A percentile compares a stretch with the other conserved stretches of the same genome.
phyloP scores from a whole-genome alignment of 2,329 filamentous ascomycete species.

The Venturia nashicola region DNA sequence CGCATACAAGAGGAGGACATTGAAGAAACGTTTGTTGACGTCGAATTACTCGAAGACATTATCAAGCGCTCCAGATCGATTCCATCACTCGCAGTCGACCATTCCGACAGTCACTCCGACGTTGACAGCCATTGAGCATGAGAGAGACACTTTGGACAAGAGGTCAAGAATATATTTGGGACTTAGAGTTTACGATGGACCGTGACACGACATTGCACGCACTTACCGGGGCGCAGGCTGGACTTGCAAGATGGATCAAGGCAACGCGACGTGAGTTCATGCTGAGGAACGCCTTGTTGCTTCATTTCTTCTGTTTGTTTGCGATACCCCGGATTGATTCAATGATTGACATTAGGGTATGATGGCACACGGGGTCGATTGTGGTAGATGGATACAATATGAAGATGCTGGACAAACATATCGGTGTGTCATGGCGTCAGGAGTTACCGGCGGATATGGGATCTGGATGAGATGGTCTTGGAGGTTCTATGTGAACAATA shows the following conservation, averaged over 20 bases:
- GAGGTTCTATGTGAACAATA: background rate
- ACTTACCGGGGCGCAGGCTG: background rate
- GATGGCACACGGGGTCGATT: background rate
- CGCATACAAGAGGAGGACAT: slow-evolving; percentile 38
- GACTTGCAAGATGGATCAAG: background rate
- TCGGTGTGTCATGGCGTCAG: background rate
- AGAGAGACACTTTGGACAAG: background rate
- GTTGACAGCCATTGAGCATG: background rate
- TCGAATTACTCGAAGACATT: slow-evolving; percentile 1
- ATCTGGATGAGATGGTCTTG: background rate
- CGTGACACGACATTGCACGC: background rate
- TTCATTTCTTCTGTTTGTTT: background rate
- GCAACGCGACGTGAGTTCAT: background rate
- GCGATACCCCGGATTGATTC: background rate
- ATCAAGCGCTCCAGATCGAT: background rate
- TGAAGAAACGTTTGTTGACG: background rate
- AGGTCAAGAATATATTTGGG: background rate
- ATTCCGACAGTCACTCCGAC: background rate
- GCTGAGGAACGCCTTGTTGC: background rate
- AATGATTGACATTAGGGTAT: background rate
- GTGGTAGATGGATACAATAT: background rate
- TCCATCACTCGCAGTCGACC: background rate
- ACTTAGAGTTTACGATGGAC: background rate
- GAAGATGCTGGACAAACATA: background rate
- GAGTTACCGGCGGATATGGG: background rate